Base-by-base conservation (phyloP, 306 rosid genomes). In the Gleditsia sinensis region DNA sequence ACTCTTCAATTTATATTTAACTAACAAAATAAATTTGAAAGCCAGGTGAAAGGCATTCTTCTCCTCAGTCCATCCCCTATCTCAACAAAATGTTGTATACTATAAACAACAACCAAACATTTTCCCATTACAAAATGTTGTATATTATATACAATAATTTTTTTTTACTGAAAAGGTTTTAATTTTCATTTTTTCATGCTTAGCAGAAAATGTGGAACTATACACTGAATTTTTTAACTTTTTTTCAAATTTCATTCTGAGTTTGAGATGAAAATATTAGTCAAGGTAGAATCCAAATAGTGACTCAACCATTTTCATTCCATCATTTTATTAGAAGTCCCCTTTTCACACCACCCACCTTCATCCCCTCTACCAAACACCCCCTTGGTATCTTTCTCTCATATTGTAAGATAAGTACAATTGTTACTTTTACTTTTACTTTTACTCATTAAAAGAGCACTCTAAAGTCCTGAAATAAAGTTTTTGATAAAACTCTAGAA, bases 11-110 rank as follows among this genome's bases (percentile, higher is more conserved):
- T 61, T 23, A 64, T n/a, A 19, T 39, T 12, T 36, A 71, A 56
- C 28, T 42, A 21, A 39, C 5, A 50, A 36, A 32, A 75, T 9
- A 34, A 37, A 39, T 45, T 54, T 13, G 20, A 71, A 28, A 62
- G 39, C 42, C 17, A 73, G 56, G 56, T 39, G 34, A 70, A 63
- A 55, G 34, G 58, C 74, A 50, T 63, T 68, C 30, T 53, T 37
- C 9, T 33, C 40, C 1, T 9, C 13, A 36, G 68, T 37, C 2
- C 9, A 33, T 32, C 24, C 39, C 34, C 56, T 24, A 28, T 9
- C 43, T n/a, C 42, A 19, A 55, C 14, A 21, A 63, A 17, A 56
- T 33, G 60, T 13, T 54, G 2, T 42, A 25, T 23, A 8, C 45
- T 71, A 65, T 39, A 40, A 33, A 25, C 67, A 12, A 30, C 25